Evolutionary conservation across 805 yeast genomes (phyloP).

Genomic region (Geotrichum ghanense): DNA sequence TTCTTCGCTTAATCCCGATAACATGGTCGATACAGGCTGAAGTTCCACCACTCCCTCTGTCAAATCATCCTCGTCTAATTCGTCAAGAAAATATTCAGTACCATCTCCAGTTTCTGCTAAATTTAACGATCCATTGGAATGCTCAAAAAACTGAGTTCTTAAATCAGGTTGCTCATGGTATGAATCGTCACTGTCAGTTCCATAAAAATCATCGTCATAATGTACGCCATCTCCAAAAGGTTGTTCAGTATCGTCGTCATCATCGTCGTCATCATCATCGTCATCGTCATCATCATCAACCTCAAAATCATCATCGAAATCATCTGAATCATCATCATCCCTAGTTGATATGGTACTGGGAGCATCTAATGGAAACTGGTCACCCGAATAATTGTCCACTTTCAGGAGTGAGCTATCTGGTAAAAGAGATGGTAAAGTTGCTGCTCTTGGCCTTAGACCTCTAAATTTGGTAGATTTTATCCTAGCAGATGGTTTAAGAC

Average conservation of each 20-base stretch:
- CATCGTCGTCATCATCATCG: conserved; percentile 14
- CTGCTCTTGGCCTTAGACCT: not conserved
- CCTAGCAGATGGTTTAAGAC: not conserved
- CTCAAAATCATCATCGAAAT: conserved; percentile 6
- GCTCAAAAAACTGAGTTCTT: conserved; percentile 9
- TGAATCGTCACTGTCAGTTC: conserved; percentile 23
- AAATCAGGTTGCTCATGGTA: conserved; percentile 28
- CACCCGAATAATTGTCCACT: not conserved
- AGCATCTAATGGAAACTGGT: not conserved
- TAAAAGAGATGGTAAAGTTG: not conserved
- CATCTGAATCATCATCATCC: conserved; percentile 2
- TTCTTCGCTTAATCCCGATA: conserved; percentile 29
- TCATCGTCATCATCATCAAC: conserved; percentile 12
- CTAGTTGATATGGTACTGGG: conserved; percentile 4
- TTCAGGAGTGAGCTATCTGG: not conserved
- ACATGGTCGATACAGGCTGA: conserved; percentile 6
- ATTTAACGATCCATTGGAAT: conserved; percentile 1
- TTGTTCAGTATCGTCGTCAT: conserved; percentile 18
- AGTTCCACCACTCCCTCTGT: not conserved
- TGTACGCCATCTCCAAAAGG: conserved; percentile 23
- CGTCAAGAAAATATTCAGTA: conserved; percentile 6
- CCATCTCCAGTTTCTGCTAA: conserved; percentile 3
- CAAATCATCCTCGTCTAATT: conserved; percentile 18
- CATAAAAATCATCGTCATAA: conserved; percentile 16
- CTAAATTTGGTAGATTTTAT: not conserved